Conservation (phyloP, 495 filamentous ascomycete species). For the Aspergillus incahuasiensis region DNA sequence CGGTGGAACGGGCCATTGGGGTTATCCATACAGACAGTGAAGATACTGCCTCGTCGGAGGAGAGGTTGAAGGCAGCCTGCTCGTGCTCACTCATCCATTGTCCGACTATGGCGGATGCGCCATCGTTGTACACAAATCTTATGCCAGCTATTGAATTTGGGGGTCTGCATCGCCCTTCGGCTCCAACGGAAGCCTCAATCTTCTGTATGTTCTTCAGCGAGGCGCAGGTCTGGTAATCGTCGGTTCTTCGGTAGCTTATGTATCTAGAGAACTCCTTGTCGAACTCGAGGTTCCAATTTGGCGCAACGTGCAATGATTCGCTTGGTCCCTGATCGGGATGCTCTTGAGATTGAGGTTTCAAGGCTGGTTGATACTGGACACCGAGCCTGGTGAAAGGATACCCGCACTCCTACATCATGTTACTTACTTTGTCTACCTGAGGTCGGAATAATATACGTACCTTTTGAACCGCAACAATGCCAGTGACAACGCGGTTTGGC, state of each 20-base stretch:
- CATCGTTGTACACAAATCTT: conserved; percentile 13
- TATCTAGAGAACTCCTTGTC: conserved; percentile 11
- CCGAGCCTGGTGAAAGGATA: conserved; percentile 7
- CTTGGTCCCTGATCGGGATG: not conserved
- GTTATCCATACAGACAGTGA: conserved; percentile 10
- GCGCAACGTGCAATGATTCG: not conserved
- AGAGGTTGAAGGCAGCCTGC: conserved; percentile 9
- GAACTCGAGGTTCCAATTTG: not conserved
- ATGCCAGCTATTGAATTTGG: conserved; percentile 14
- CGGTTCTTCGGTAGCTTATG: not conserved
- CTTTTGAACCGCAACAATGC: not conserved
- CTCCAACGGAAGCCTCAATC: conserved; percentile 14
- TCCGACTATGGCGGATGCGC: conserved; percentile 12
- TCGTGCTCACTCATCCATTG: conserved; percentile 15
- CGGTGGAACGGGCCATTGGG: not conserved
- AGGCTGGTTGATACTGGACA: conserved; percentile 1
- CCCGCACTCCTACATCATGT: not conserved
- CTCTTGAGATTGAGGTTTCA: not conserved
- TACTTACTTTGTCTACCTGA: not conserved
- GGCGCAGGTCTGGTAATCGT: conserved; percentile 18
- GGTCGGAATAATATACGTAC: not conserved
- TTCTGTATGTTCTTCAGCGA: conserved; percentile 16
- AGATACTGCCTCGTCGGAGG: conserved; percentile 5
- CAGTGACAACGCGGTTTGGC: conserved; percentile 6
- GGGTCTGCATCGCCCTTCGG: conserved; percentile 10